Percentiles rank a stretch among this genome's conserved stretches.
Evolutionary conservation across 345 rosid genomes (phyloP).

Genomic region (Salix exigua): DNA sequence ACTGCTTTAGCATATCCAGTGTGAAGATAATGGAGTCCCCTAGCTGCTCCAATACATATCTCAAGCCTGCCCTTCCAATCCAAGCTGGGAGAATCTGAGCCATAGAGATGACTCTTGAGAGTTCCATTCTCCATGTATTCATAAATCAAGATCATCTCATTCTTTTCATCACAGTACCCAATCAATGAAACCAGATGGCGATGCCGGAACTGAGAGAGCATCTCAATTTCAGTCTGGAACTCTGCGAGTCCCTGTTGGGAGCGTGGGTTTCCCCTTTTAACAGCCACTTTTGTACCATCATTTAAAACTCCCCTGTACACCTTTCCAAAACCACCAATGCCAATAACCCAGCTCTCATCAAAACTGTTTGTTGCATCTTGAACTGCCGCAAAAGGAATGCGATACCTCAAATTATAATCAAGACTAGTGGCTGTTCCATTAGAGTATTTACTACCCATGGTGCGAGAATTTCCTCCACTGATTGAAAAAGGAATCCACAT

Average conservation of each 20-base stretch:
- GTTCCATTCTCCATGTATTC: constrained; percentile 39
- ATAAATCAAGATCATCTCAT: constrained; percentile 36
- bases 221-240: constrained; percentile 36
- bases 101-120: constrained; percentile 31
- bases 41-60: constrained; percentile 28
- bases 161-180: constrained; percentile 31
- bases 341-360: constrained; percentile 33
- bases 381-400: constrained; percentile 27
- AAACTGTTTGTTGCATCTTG: constrained; percentile 36
- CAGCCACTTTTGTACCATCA: constrained; percentile 27
- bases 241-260: constrained; percentile 35
- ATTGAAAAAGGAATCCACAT: constrained; percentile 29
- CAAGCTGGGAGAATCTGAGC: constrained; percentile 22
- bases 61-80: constrained; percentile 31
- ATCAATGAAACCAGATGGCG: constrained; percentile 35
- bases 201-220: constrained; percentile 36
- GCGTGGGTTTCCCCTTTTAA: constrained; percentile 31
- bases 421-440: constrained; percentile 25
- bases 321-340: constrained; percentile 37
- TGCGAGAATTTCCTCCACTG: constrained; percentile 27
- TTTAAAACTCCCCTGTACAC: constrained; percentile 25
- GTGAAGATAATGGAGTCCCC: constrained; percentile 30
- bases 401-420: constrained; percentile 20
- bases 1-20: constrained; percentile 27
- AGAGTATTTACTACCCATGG: constrained; percentile 30